A percentile compares a stretch with the other conserved stretches of the same genome.
These are phyloP conservation scores for Theileria parva DNA, from an alignment of 169 alveolate species.

Conservation along the genomic window DNA sequence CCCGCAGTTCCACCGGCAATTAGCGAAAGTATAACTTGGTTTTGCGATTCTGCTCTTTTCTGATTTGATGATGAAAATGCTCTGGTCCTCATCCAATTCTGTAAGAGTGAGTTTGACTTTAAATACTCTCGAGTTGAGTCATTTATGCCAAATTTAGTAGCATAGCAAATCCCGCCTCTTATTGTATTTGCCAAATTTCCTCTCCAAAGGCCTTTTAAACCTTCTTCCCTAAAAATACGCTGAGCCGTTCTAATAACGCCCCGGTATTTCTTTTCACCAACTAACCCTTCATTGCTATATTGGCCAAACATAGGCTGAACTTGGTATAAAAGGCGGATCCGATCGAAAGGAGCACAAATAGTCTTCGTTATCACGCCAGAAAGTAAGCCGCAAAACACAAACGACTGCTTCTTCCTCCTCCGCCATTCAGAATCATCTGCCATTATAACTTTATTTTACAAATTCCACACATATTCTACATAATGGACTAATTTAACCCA, in stretches of 20 bases:
- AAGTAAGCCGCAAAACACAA: conserved; percentile 71
- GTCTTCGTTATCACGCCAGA: conserved; percentile 84
- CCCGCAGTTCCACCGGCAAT: conserved; percentile 85
- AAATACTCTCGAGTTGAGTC: conserved; percentile 73
- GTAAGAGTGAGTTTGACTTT: conserved; percentile 32
- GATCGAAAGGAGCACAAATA: conserved; percentile 85
- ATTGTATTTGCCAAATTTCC: conserved; percentile 82
- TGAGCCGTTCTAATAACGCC: conserved; percentile 71
- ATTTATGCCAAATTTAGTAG: conserved; percentile 83
- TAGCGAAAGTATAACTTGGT: conserved; percentile 56
- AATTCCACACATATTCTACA: background rate
- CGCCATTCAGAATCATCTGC: conserved; percentile 9
- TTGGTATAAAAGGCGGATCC: conserved; percentile 82
- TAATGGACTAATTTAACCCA: background rate
- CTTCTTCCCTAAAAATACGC: conserved; percentile 80
- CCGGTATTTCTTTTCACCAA: conserved; percentile 62
- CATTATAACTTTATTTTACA: background rate
- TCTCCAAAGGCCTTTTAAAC: conserved; percentile 81
- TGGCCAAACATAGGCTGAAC: conserved; percentile 84
- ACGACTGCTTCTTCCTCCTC: conserved; percentile 51
- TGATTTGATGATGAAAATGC: conserved; percentile 4
- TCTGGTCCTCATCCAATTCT: conserved; percentile 21
- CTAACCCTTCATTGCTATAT: conserved; percentile 6
- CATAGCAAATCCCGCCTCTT: conserved; percentile 82
- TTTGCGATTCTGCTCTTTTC: conserved; percentile 14